A percentile compares a stretch with the other conserved stretches of the same genome.
Evolutionary conservation across 345 rosid genomes (phyloP).

Genomic region (Crucihimalaya himalaica): DNA sequence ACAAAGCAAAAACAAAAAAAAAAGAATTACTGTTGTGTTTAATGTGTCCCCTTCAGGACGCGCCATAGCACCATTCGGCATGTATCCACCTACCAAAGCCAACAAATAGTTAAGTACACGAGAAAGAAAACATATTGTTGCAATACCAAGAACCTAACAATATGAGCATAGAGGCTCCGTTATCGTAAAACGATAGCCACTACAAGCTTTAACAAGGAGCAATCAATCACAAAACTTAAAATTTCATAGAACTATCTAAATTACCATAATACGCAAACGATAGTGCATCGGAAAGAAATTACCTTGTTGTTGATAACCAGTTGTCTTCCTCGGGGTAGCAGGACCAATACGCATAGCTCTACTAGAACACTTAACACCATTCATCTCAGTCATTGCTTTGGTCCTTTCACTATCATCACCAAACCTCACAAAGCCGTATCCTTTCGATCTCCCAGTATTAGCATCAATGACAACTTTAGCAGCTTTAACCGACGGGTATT

Average conservation of each 20-base stretch:
- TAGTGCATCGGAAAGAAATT: not conserved
- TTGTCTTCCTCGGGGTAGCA: slow-evolving; percentile 90
- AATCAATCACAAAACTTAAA: not conserved
- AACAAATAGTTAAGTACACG: not conserved
- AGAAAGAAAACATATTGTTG: not conserved
- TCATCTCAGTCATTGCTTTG: slow-evolving; percentile 92
- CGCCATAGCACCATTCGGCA: slow-evolving; percentile 56
- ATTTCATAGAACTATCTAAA: not conserved
- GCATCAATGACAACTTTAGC: slow-evolving; percentile 93
- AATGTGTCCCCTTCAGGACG: slow-evolving; percentile 73
- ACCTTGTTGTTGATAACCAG: slow-evolving; percentile 77
- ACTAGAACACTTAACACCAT: slow-evolving; percentile 84
- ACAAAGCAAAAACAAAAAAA: not conserved
- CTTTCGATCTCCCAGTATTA: slow-evolving; percentile 93
- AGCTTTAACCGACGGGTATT: slow-evolving; percentile 82
- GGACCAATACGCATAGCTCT: slow-evolving; percentile 97
- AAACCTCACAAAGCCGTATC: slow-evolving; percentile 98
- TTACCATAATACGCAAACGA: not conserved
- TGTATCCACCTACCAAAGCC: slow-evolving; percentile 58
- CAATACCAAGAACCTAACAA: not conserved
- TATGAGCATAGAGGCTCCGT: not conserved
- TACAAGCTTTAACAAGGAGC: not conserved
- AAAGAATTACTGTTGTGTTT: slow-evolving; percentile 74
- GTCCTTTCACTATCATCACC: slow-evolving; percentile 82
- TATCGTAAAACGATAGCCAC: not conserved